These are phyloP conservation scores for Leucoagaricus sp. DNA, from an alignment of 1,284 basidiomycete genomes.

Conservation along the genomic window DNA sequence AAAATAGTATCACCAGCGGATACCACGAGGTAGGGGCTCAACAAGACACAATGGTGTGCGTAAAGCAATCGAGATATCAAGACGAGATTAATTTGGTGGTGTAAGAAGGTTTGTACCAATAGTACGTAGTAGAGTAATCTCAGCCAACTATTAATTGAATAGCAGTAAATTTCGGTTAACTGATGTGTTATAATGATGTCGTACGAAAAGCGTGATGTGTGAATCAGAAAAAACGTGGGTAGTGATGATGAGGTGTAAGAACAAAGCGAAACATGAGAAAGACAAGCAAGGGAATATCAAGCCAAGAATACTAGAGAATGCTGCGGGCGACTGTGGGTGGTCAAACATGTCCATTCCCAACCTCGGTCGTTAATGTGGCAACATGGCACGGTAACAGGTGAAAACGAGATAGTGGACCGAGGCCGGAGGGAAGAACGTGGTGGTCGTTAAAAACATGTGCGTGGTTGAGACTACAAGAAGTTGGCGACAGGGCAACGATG, in stretches of 20 bases:
- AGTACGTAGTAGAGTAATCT: neutral
- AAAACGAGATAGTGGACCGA: neutral
- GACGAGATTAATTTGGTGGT: too few relatives aligned
- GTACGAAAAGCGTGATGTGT: constrained; percentile 2
- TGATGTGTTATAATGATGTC: neutral
- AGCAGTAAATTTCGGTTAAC: constrained; percentile 2
- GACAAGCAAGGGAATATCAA: neutral
- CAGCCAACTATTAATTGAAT: constrained; percentile 3
- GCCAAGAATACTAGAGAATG: constrained; percentile 1
- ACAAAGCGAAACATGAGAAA: constrained; percentile 3
- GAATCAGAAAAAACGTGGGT: constrained; percentile 4
- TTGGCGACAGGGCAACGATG: neutral
- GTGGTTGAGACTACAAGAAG: neutral
- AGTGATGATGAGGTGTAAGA: constrained; percentile 7
- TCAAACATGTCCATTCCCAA: neutral
- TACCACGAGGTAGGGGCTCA: too few relatives aligned
- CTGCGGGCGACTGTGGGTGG: neutral
- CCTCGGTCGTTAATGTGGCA: neutral
- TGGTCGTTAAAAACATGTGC: neutral
- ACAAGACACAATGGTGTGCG: too few relatives aligned
- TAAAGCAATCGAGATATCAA: too few relatives aligned
- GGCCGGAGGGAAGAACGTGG: neutral
- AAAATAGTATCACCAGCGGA: too few relatives aligned
- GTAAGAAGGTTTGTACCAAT: too few relatives aligned
- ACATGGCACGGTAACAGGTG: too few relatives aligned